These are phyloP conservation scores for Mallotus nudiflorus DNA, from an alignment of 345 rosid species.

Conservation along the genomic window DNA sequence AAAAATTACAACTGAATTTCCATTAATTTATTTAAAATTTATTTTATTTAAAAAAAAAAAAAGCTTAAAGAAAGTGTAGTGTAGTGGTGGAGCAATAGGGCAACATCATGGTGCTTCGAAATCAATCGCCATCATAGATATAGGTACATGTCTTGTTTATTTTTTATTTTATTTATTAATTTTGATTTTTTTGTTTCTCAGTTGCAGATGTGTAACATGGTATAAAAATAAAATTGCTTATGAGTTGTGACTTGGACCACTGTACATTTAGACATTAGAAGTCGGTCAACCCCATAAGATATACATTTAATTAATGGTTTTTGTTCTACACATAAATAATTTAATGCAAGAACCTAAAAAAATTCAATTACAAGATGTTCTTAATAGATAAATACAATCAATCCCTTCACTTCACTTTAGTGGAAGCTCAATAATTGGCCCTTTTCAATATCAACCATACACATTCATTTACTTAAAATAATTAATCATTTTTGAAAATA, in stretches of 20 bases:
- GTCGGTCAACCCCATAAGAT: constrained; percentile 2
- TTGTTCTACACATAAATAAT: background rate
- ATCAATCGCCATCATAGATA: background rate
- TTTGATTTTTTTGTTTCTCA: background rate
- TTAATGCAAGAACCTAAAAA: background rate
- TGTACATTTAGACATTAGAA: background rate
- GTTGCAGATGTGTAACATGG: background rate
- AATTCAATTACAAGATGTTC: background rate
- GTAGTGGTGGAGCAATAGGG: background rate
- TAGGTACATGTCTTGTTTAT: background rate
- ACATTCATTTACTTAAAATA: no score
- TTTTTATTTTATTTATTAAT: no score
- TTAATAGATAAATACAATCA: background rate
- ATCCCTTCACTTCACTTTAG: background rate
- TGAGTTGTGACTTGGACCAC: background rate
- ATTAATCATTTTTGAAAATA: background rate
- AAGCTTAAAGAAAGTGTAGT: no score
- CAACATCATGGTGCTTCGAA: background rate
- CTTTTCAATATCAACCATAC: background rate
- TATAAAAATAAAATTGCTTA: background rate
- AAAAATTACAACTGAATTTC: no score
- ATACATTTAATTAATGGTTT: background rate
- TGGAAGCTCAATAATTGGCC: background rate
- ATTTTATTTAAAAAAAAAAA: background rate
- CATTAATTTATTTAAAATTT: no score